Percentiles rank a stretch among this genome's conserved stretches.
These are phyloP conservation scores for Akanthomyces dipterigenus DNA, from an alignment of 2,329 filamentous ascomycete genomes.

Conservation along the genomic window DNA sequence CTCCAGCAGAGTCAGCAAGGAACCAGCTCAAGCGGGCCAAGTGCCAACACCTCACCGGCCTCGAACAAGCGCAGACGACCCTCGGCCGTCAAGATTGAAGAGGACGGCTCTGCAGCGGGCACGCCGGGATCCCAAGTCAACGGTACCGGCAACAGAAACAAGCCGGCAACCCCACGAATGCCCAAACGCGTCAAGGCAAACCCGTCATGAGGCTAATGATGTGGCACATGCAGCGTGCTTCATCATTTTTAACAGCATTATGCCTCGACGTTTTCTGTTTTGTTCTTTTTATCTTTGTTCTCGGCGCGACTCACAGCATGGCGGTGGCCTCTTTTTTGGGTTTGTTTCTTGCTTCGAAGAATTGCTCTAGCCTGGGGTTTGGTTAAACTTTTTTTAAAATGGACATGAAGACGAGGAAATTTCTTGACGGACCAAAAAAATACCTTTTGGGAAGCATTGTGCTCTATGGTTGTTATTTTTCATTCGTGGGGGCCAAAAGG, in stretches of 20 bases:
- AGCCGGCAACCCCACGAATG: conserved; percentile 52
- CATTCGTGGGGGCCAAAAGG: neutral
- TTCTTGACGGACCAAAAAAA: neutral
- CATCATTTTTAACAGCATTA: neutral
- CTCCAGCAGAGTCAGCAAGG: conserved; percentile 63
- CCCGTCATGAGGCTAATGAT: conserved; percentile 22
- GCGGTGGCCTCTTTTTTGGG: conserved; percentile 6
- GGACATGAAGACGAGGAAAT: neutral
- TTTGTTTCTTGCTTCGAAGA: neutral
- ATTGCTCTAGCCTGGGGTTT: conserved; percentile 8
- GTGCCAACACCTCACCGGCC: conserved; percentile 59
- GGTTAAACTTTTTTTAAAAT: conserved; percentile 4
- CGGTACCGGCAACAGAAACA: conserved; percentile 41
- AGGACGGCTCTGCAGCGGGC: conserved; percentile 43
- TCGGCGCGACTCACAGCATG: conserved; percentile 7
- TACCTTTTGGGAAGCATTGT: neutral
- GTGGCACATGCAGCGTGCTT: conserved; percentile 4
- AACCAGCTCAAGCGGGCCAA: conserved; percentile 58
- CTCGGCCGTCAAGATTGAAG: conserved; percentile 51
- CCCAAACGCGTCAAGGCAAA: conserved; percentile 48
- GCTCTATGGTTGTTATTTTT: neutral
- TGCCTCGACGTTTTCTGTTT: conserved; percentile 4
- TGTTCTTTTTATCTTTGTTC: neutral
- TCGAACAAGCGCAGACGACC: conserved; percentile 53
- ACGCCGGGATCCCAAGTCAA: conserved; percentile 46